Percentiles rank a stretch among this genome's conserved stretches.
Evolutionary conservation across 2,329 filamentous ascomycete species (phyloP).

Genomic region (Cordyceps fumosorosea): DNA sequence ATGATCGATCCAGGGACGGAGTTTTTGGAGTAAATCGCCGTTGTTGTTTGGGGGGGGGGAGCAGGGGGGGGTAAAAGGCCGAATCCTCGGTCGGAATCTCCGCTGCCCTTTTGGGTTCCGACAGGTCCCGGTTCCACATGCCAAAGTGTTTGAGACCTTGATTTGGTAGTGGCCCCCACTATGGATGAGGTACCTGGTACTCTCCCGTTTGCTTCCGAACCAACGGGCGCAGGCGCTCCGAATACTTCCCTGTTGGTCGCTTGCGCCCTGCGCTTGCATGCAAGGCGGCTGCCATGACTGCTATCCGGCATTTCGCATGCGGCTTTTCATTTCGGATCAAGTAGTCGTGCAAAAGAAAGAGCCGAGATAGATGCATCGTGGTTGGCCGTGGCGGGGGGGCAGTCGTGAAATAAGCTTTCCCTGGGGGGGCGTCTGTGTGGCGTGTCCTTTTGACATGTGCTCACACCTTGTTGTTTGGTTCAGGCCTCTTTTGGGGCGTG

Average conservation of each 20-base stretch:
- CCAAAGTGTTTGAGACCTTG: not conserved
- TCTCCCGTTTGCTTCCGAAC: too few species aligned
- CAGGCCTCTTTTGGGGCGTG: not conserved
- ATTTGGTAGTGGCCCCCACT: not conserved
- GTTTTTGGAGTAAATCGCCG: not conserved
- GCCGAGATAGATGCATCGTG: not conserved
- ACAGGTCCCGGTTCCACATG: slow-evolving; percentile 10
- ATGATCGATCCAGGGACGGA: not conserved
- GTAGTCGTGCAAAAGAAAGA: not conserved
- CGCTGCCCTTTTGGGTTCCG: slow-evolving; percentile 6
- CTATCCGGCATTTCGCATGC: not conserved
- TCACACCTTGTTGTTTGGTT: not conserved
- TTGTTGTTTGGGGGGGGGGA: not conserved
- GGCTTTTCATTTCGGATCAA: not conserved
- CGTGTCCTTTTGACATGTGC: not conserved
- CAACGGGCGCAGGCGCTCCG: not conserved
- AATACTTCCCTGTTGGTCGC: not conserved
- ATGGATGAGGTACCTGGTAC: not conserved
- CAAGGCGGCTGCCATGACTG: not conserved
- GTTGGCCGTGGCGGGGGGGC: not conserved
- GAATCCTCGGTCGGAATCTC: slow-evolving; percentile 1
- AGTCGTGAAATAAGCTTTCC: not conserved
- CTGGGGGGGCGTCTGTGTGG: not conserved
- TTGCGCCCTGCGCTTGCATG: not conserved
- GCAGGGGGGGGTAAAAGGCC: not conserved